A percentile compares a stretch with the other conserved stretches of the same genome.
Evolutionary conservation across 768 basidiomycete genomes (phyloP).

Genomic region (Tylopilus plumbeoviolaceoides): DNA sequence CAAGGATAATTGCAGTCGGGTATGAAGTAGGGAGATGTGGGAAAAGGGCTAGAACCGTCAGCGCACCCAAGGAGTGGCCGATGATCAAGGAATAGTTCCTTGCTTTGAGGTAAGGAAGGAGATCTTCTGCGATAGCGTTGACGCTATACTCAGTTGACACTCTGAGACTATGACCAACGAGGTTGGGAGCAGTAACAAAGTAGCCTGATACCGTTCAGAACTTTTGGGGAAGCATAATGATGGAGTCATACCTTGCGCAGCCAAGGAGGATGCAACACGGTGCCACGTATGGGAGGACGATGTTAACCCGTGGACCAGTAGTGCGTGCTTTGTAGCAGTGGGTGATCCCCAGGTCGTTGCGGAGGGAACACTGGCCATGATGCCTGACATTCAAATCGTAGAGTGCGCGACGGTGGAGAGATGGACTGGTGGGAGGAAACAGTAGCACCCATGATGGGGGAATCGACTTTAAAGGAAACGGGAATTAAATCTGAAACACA

Average conservation of each 20-base stretch:
- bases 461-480: too few species aligned
- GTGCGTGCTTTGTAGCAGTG: conserved; percentile 19
- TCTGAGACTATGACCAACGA: conserved; percentile 16
- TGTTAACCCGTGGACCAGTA: conserved; percentile 25
- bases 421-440: too few species aligned
- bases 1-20: conserved; percentile 16
- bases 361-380: conserved; percentile 18
- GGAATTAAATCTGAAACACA: too few species aligned
- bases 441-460: too few species aligned
- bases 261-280: conserved; percentile 14
- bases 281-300: conserved; percentile 21
- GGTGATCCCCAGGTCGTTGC: conserved; percentile 22
- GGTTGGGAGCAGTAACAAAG: conserved; percentile 19
- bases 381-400: not conserved
- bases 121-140: conserved; percentile 10
- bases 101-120: conserved; percentile 14
- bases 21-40: conserved; percentile 1
- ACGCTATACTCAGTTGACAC: conserved; percentile 8
- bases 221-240: not conserved
- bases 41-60: conserved; percentile 1
- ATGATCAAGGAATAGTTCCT: conserved; percentile 17
- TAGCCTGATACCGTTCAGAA: conserved; percentile 11
- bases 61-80: conserved; percentile 20
- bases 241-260: not conserved
- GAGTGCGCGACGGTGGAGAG: too few species aligned